These are phyloP conservation scores for Cephaloascus fragrans DNA, from an alignment of 805 yeast species.

Conservation along the genomic window DNA sequence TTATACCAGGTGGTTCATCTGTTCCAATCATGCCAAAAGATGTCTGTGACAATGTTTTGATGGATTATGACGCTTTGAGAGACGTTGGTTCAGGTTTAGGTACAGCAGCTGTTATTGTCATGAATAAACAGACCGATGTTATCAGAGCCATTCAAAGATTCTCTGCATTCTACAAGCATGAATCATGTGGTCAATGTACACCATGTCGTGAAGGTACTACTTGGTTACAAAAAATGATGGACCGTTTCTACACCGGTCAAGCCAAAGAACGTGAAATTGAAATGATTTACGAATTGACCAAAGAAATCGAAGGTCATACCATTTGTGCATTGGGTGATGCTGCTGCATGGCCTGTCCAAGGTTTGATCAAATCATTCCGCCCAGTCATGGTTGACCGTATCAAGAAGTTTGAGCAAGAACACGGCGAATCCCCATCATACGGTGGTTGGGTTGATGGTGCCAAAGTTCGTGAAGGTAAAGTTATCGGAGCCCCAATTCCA, in stretches of 20 bases:
- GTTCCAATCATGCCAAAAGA: slow-evolving; percentile 72
- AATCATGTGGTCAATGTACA: slow-evolving; percentile 91
- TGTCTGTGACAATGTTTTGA: slow-evolving; percentile 56
- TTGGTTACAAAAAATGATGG: slow-evolving; percentile 78
- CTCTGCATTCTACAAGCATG: slow-evolving; percentile 80
- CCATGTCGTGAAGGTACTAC: slow-evolving; percentile 94
- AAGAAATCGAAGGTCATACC: slow-evolving; percentile 86
- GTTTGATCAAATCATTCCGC: slow-evolving; percentile 75
- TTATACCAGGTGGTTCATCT: slow-evolving; percentile 86
- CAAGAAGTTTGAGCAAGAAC: slow-evolving; percentile 42
- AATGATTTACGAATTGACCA: slow-evolving; percentile 73
- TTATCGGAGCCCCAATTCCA: slow-evolving; percentile 51
- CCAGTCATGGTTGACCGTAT: slow-evolving; percentile 76
- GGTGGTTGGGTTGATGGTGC: slow-evolving; percentile 78
- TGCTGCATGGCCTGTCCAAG: slow-evolving; percentile 91
- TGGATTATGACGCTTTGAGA: slow-evolving; percentile 83
- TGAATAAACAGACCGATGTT: slow-evolving; percentile 81
- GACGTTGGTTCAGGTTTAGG: slow-evolving; percentile 86
- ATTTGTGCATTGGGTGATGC: slow-evolving; percentile 92
- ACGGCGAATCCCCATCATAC: slow-evolving; percentile 36
- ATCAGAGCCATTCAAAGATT: slow-evolving; percentile 81
- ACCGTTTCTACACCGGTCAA: slow-evolving; percentile 69
- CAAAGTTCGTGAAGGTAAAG: slow-evolving; percentile 50
- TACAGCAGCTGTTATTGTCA: slow-evolving; percentile 87
- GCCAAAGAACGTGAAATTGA: slow-evolving; percentile 77